These are phyloP conservation scores for Corrigiola litoralis DNA, from an alignment of 179 eudicot genomes.

Conservation along the genomic window DNA sequence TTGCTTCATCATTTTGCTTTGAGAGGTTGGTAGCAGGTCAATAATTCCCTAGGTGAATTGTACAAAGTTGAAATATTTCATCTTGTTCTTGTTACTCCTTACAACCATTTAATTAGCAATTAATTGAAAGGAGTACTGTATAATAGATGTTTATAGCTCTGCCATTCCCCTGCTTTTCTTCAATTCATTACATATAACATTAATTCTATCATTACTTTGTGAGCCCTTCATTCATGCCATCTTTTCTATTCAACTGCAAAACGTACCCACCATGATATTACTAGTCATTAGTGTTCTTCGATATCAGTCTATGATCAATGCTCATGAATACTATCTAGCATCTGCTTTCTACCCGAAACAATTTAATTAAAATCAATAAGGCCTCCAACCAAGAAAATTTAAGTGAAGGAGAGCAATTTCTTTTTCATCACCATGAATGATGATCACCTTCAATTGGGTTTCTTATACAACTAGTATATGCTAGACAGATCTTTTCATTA, in stretches of 20 bases:
- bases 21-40: constrained; percentile 1
- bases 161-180: constrained; percentile 5
- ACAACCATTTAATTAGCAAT: constrained; percentile 19
- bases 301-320: constrained; percentile 4
- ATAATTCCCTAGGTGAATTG: no score
- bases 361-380: not conserved
- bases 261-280: constrained; percentile 19
- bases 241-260: constrained; percentile 13
- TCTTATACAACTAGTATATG: no score
- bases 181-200: constrained; percentile 18
- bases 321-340: not conserved
- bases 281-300: constrained; percentile 10
- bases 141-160: constrained; percentile 6
- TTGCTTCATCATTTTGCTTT: not conserved
- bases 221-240: constrained; percentile 23
- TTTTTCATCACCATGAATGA: no score
- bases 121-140: constrained; percentile 12
- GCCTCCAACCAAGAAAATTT: constrained; percentile 7
- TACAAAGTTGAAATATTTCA: not conserved
- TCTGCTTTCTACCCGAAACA: not conserved
- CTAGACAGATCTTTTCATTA: no score
- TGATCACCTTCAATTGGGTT: no score
- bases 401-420: not conserved
- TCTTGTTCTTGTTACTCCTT: constrained; percentile 3
- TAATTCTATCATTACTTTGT: constrained; percentile 21